phyloP scores from a whole-genome alignment of 2,329 filamentous ascomycete genomes.

The Coniochaeta sp. region DNA sequence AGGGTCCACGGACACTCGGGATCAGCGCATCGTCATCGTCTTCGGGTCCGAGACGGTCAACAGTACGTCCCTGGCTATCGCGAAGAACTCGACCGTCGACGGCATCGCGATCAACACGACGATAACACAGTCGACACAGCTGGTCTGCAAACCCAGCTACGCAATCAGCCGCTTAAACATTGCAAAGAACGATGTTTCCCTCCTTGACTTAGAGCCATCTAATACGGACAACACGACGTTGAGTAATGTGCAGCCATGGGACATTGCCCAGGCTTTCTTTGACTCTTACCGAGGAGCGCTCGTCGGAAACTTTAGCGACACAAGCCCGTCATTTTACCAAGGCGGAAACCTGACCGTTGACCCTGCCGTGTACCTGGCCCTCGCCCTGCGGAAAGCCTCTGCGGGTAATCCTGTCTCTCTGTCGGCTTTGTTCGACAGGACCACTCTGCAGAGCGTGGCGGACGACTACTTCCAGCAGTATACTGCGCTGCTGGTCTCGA shows the following conservation, averaged over 20 bases:
- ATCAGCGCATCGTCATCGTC: constrained; percentile 17
- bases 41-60: constrained; percentile 6
- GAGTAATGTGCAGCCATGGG: constrained; percentile 14
- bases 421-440: constrained; percentile 15
- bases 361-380: constrained; percentile 23
- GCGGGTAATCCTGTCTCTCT: constrained; percentile 11
- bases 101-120: constrained; percentile 4
- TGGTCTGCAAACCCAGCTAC: constrained; percentile 20
- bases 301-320: constrained; percentile 6
- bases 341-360: constrained; percentile 19
- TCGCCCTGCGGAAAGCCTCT: constrained; percentile 18
- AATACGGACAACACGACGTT: constrained; percentile 7
- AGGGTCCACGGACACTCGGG: constrained; percentile 7
- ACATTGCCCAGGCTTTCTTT: constrained; percentile 17
- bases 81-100: constrained; percentile 8
- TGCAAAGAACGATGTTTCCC: constrained; percentile 12
- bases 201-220: constrained; percentile 10
- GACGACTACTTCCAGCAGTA: constrained; percentile 26
- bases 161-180: constrained; percentile 14
- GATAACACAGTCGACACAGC: constrained; percentile 15
- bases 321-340: constrained; percentile 16
- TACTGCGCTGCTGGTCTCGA: constrained; percentile 23
- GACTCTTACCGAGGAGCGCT: constrained; percentile 10
- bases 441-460: constrained; percentile 17
- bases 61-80: constrained; percentile 5